These are phyloP conservation scores for Cystoderma amianthinum DNA, from an alignment of 768 basidiomycete genomes.

Conservation along the genomic window DNA sequence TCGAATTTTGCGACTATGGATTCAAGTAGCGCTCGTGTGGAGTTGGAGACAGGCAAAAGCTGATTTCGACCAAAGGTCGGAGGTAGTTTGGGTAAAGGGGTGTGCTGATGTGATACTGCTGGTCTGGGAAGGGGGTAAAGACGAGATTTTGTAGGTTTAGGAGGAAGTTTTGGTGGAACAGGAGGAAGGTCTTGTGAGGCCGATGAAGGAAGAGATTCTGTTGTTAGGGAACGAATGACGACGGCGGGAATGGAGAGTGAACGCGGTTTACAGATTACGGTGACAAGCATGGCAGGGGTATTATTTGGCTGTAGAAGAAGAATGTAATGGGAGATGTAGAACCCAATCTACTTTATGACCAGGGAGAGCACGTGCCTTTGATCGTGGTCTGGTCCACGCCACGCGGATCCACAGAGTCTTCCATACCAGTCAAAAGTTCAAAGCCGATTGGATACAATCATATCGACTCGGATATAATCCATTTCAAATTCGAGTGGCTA, in stretches of 20 bases:
- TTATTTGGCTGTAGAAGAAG: too few relatives aligned
- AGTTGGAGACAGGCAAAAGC: conserved; percentile 70
- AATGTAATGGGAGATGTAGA: too few relatives aligned
- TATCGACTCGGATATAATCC: too few relatives aligned
- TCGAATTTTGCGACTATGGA: conserved; percentile 75
- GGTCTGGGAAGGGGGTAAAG: conserved; percentile 44
- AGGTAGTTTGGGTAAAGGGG: conserved; percentile 48
- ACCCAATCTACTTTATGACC: too few relatives aligned
- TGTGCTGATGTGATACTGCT: conserved; percentile 25
- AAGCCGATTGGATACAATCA: too few relatives aligned
- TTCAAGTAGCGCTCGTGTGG: conserved; percentile 75
- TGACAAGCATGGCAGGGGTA: too few relatives aligned
- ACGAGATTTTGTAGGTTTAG: conserved; percentile 21
- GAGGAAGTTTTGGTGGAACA: conserved; percentile 22
- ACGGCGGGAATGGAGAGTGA: conserved; percentile 16
- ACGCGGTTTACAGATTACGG: too few relatives aligned
- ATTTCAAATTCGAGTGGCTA: too few relatives aligned
- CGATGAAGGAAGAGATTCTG: conserved; percentile 29
- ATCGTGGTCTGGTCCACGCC: too few relatives aligned
- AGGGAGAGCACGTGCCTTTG: too few relatives aligned
- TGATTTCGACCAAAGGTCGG: conserved; percentile 77
- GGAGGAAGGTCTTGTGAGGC: conserved; percentile 28
- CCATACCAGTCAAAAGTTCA: too few relatives aligned
- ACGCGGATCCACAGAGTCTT: too few relatives aligned
- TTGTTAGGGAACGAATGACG: conserved; percentile 33